phyloP scores from a whole-genome alignment of 2,329 filamentous ascomycete species.

The Cadophora sp. region DNA sequence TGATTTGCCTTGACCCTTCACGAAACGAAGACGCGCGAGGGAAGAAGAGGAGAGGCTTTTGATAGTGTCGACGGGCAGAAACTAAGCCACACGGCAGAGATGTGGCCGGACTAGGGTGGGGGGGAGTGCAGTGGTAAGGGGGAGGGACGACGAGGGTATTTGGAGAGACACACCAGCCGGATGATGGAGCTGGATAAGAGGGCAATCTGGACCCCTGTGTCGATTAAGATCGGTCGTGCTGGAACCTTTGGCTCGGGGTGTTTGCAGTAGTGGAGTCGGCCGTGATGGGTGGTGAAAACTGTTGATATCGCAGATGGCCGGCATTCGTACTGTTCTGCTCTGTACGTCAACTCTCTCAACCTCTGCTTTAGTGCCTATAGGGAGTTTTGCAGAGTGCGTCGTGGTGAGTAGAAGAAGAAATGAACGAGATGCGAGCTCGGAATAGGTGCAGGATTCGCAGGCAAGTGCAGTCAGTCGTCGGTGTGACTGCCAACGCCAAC shows the following conservation, averaged over 20 bases:
- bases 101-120: conserved; percentile 4
- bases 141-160: conserved; percentile 3
- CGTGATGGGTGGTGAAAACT: neutral
- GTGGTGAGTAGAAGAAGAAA: too few species aligned
- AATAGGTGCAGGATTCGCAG: neutral
- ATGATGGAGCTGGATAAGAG: neutral
- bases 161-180: neutral
- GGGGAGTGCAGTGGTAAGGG: neutral
- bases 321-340: neutral
- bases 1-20: conserved; percentile 26
- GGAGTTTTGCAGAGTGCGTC: neutral
- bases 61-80: conserved; percentile 21
- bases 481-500: conserved; percentile 1
- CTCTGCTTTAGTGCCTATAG: neutral
- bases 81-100: neutral
- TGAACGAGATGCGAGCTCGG: neutral
- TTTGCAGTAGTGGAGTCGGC: neutral
- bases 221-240: conserved; percentile 12
- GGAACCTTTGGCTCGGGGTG: neutral
- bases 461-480: too few species aligned
- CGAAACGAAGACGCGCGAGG: conserved; percentile 14
- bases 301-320: neutral
- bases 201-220: conserved; percentile 13
- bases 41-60: conserved; percentile 12
- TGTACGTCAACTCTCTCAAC: neutral